Evolutionary conservation across 1,284 basidiomycete species (phyloP).

Genomic region (Ustilago xerochloae): DNA sequence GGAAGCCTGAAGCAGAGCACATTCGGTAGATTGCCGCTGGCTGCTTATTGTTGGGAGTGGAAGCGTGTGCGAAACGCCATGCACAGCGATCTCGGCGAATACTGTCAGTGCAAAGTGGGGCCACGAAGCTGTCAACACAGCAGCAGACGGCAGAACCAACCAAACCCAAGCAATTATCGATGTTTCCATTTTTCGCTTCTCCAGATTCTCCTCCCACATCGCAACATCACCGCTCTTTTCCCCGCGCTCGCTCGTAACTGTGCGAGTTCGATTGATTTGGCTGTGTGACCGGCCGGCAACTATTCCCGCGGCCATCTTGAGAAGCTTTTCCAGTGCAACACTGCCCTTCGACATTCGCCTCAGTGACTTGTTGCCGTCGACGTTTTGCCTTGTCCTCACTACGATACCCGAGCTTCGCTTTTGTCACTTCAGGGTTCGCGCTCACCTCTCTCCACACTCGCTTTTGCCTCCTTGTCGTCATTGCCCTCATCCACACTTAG

Average conservation of each 20-base stretch:
- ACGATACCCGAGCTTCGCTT: background rate
- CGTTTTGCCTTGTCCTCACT: too few species aligned
- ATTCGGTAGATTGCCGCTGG: background rate
- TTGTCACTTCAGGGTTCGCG: background rate
- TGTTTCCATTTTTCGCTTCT: background rate
- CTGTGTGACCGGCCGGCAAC: background rate
- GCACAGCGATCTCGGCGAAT: background rate
- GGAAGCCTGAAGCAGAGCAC: too few species aligned
- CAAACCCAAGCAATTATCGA: background rate
- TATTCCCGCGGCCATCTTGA: background rate
- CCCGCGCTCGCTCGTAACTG: background rate
- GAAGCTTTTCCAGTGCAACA: too few species aligned
- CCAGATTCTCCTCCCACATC: conserved; percentile 17
- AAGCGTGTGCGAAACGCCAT: background rate
- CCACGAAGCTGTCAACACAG: background rate
- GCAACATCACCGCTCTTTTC: background rate
- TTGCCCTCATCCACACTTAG: background rate
- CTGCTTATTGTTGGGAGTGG: background rate
- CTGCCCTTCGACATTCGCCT: too few species aligned
- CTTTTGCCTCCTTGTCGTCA: background rate
- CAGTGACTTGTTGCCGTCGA: too few species aligned
- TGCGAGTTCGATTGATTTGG: conserved; percentile 2
- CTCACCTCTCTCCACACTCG: background rate
- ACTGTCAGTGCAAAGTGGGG: background rate
- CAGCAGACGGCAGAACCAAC: background rate